These are phyloP conservation scores for Aspergillus vadensis DNA, from an alignment of 2,329 filamentous ascomycete species.

Conservation along the genomic window DNA sequence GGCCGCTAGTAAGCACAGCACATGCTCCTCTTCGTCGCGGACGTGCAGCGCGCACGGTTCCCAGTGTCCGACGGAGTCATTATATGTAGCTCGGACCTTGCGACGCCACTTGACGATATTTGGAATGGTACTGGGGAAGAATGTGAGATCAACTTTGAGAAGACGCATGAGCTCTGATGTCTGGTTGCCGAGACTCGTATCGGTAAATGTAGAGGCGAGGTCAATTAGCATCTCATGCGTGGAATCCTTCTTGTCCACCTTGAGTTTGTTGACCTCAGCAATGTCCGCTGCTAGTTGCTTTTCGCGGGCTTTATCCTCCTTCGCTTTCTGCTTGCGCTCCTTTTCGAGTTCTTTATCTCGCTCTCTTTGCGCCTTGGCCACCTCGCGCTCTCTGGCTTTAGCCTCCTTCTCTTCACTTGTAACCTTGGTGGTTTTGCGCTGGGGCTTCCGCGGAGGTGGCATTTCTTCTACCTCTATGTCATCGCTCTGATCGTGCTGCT, in stretches of 20 bases:
- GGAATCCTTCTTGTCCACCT: constrained; percentile 72
- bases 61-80: constrained; percentile 64
- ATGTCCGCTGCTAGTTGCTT: constrained; percentile 67
- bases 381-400: constrained; percentile 58
- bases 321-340: constrained; percentile 45
- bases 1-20: constrained; percentile 63
- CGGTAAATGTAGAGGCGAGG: constrained; percentile 60
- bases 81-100: constrained; percentile 65
- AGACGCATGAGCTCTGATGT: constrained; percentile 46
- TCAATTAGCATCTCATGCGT: constrained; percentile 77
- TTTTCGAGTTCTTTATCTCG: constrained; percentile 61
- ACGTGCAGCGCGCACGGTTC: constrained; percentile 58
- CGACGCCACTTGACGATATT: constrained; percentile 68
- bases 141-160: constrained; percentile 45
- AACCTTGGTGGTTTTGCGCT: constrained; percentile 43
- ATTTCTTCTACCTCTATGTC: constrained; percentile 33
- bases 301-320: constrained; percentile 62
- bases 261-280: constrained; percentile 71
- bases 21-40: constrained; percentile 59
- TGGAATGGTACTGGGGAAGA: constrained; percentile 44
- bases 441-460: constrained; percentile 48
- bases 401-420: constrained; percentile 41
- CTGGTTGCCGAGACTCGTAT: constrained; percentile 47
- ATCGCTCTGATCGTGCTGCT: background rate
- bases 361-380: constrained; percentile 50